Base-by-base conservation (phyloP, 148 eudicot genomes). In the Chenopodium quinoa region DNA sequence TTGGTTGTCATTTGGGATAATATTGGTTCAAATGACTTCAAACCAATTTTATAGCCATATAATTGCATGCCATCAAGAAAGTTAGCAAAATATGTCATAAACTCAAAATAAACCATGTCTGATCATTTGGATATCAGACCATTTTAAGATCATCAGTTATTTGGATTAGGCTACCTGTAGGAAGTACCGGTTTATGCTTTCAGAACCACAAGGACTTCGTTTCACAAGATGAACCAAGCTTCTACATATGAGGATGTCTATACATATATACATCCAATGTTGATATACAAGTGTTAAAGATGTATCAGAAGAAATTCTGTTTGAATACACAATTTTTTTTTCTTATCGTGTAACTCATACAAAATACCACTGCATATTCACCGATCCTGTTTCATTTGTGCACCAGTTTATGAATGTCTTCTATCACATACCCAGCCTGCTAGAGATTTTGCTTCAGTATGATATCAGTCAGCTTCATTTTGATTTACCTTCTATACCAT, bases 401-500 rank as follows among this genome's bases (percentile, higher is more conserved):
- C 50, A 67, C 66, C 66, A n/a, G 44, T 78, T 71, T 70, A 46
- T 37, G 31, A 58, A 63, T 20, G 67, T 27, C 58, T 31, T 46
- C 68, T 17, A 46, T 16, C 27, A 46, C 10, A 74, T 71, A 64
- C 50, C 34, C 29, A 7, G 82, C 47, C 48, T 29, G 75, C 50
- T 79, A 11, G 25, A 44, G 67, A 52, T 37, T 62, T 52, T 40
- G 27, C 71, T 68, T 32, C 82, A 8, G 44, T 54, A 56, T 25
- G 76, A 68, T 65, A 56, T 67, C 69, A 75, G 64, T 74, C 58
- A 62, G 80, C 29, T 56, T n/a, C 48, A 2, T 29, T 77, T 46
- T 11, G 78, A 10, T 63, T 75, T 47, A 8, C 23, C 62, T 13
- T 47, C 22, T 50, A 66, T 78, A 66, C 75, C 70, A 73, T 75